These are phyloP conservation scores for Cercospora zeae-maydis DNA, from an alignment of 2,329 filamentous ascomycete species.

Conservation along the genomic window DNA sequence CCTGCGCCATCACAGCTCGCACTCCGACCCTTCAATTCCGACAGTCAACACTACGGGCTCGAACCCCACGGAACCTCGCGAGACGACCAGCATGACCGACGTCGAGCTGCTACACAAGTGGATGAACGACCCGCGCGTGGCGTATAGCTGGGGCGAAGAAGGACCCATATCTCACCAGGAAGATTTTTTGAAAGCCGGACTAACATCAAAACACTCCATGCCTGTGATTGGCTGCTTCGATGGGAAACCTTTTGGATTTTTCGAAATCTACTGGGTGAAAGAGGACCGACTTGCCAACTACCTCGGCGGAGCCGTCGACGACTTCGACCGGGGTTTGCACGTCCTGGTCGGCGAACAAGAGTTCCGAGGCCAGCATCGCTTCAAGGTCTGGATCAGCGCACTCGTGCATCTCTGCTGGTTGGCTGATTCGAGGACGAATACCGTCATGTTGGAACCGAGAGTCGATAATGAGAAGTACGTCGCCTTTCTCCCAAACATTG, in stretches of 20 bases:
- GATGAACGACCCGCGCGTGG: conserved; percentile 83
- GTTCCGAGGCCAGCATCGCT: conserved; percentile 72
- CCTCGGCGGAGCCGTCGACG: conserved; percentile 63
- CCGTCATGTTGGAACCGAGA: conserved; percentile 80
- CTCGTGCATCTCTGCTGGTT: conserved; percentile 83
- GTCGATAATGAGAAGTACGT: conserved; percentile 81
- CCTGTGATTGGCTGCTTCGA: conserved; percentile 93
- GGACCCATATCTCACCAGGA: conserved; percentile 56
- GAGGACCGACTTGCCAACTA: conserved; percentile 76
- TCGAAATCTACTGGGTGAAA: conserved; percentile 98
- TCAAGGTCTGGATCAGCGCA: conserved; percentile 77
- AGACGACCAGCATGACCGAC: conserved; percentile 47
- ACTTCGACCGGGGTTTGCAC: conserved; percentile 87
- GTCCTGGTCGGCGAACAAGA: conserved; percentile 89
- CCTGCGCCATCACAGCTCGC: conserved; percentile 14
- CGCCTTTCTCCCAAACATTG: not conserved
- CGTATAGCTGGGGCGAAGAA: conserved; percentile 75
- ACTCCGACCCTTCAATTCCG: conserved; percentile 47
- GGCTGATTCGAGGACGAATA: conserved; percentile 75
- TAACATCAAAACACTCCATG: conserved; percentile 73
- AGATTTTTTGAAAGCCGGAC: conserved; percentile 62
- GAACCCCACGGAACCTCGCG: not conserved
- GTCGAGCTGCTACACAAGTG: conserved; percentile 73
- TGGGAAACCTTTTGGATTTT: conserved; percentile 91
- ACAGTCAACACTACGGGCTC: conserved; percentile 26